A percentile compares a stretch with the other conserved stretches of the same genome.
Evolutionary conservation across 176 grass and related monocot species (phyloP).

Genomic region (Triticum turgidum): DNA sequence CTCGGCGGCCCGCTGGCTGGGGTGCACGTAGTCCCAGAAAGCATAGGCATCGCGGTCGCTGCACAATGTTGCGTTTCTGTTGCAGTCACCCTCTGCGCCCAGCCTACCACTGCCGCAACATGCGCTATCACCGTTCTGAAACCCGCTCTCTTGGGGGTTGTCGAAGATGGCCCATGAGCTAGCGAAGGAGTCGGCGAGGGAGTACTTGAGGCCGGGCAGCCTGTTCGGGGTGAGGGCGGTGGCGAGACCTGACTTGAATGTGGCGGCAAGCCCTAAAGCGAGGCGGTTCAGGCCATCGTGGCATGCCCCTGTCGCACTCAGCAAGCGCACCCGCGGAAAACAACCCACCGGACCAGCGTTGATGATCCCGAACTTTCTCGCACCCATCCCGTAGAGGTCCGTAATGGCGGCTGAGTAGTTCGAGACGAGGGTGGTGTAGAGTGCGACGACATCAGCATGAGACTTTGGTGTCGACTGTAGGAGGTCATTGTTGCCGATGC

Average conservation of each 20-base stretch:
- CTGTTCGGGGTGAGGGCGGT: background rate
- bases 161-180: background rate
- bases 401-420: conserved; percentile 35
- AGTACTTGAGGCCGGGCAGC: conserved; percentile 31
- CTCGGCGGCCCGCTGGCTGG: conserved; percentile 10
- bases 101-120: conserved; percentile 35
- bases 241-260: background rate
- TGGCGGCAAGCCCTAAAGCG: conserved; percentile 23
- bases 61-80: background rate
- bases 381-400: conserved; percentile 33
- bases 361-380: conserved; percentile 38
- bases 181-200: conserved; percentile 22
- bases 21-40: conserved; percentile 45
- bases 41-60: background rate
- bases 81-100: conserved; percentile 1
- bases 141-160: background rate
- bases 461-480: background rate
- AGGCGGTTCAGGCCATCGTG: conserved; percentile 27
- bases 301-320: conserved; percentile 21
- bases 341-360: conserved; percentile 30
- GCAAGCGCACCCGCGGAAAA: background rate
- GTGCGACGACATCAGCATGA: background rate
- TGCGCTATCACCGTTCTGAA: background rate
- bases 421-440: conserved; percentile 22
- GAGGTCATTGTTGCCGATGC: conserved; percentile 36